phyloP scores from a whole-genome alignment of 2,329 filamentous ascomycete genomes.

The Apiospora marii region DNA sequence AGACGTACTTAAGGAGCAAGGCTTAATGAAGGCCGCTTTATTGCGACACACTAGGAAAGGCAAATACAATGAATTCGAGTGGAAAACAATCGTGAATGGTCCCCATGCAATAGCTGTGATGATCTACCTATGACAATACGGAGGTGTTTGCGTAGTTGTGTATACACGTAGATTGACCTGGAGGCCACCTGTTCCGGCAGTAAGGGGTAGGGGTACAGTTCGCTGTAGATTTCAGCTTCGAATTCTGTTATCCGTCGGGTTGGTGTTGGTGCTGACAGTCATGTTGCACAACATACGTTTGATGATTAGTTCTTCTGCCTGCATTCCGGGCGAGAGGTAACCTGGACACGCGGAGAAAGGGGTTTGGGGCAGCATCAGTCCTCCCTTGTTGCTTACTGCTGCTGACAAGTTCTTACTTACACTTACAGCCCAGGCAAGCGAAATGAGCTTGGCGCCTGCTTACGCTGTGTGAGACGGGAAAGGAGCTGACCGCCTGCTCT shows the following conservation, averaged over 20 bases:
- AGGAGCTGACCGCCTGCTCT: background rate
- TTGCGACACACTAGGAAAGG: slow-evolving; percentile 21
- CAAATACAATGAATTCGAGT: slow-evolving; percentile 17
- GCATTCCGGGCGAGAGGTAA: background rate
- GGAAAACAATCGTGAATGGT: background rate
- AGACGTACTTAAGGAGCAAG: slow-evolving; percentile 18
- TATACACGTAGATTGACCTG: background rate
- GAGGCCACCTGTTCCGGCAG: background rate
- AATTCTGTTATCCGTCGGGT: background rate
- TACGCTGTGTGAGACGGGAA: background rate
- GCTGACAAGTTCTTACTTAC: background rate
- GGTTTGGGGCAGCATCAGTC: background rate
- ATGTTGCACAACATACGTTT: slow-evolving; percentile 15
- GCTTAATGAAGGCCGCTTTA: slow-evolving; percentile 24
- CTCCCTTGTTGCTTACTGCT: background rate
- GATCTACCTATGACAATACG: background rate
- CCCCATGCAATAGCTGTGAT: background rate
- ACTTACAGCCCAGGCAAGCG: background rate
- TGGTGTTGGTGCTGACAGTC: background rate
- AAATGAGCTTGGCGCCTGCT: background rate
- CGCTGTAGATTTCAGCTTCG: background rate
- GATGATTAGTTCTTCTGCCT: background rate
- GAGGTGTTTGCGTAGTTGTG: background rate
- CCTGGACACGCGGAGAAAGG: background rate
- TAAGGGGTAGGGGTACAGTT: background rate